Evolutionary conservation across 257 asterid species (phyloP).

Genomic region (Thymus quinquecostatus): DNA sequence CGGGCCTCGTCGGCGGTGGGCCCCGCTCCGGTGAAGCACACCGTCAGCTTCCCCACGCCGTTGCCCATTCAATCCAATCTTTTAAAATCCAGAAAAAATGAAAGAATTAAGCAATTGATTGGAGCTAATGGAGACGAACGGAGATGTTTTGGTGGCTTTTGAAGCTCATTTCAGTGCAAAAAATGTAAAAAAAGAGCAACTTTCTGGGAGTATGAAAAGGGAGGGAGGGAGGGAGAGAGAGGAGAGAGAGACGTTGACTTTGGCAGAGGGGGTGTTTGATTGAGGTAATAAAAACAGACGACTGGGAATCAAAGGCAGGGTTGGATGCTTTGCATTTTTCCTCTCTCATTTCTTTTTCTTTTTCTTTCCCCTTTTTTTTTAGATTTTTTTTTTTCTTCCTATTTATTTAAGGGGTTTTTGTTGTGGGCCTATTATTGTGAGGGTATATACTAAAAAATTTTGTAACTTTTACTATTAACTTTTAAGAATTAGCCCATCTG

Average conservation of each 20-base stretch:
- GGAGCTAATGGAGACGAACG: neutral
- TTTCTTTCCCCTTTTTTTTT: neutral
- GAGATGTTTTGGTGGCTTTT: neutral
- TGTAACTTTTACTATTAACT: too few species aligned
- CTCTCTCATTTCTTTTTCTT: slow-evolving; percentile 17
- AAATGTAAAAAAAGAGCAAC: slow-evolving; percentile 27
- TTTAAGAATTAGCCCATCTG: too few species aligned
- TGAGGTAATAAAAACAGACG: slow-evolving; percentile 53
- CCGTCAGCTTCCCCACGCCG: slow-evolving; percentile 85
- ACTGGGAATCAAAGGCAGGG: slow-evolving; percentile 37
- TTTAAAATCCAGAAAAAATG: neutral
- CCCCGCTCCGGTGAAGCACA: slow-evolving; percentile 68
- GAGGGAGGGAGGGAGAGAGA: slow-evolving; percentile 38
- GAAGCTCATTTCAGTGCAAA: slow-evolving; percentile 25
- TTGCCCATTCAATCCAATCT: slow-evolving; percentile 65
- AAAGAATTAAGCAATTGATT: neutral
- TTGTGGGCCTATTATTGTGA: too few species aligned
- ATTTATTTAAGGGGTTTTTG: neutral
- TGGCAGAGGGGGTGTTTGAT: slow-evolving; percentile 44
- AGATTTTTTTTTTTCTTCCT: neutral
- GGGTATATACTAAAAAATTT: too few species aligned
- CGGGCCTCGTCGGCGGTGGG: slow-evolving; percentile 51
- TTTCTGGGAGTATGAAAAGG: slow-evolving; percentile 19
- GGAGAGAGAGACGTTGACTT: slow-evolving; percentile 66
- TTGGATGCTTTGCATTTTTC: slow-evolving; percentile 36